Conservation (phyloP, 306 rosid species). For the Ammopiptanthus mongolicus region DNA sequence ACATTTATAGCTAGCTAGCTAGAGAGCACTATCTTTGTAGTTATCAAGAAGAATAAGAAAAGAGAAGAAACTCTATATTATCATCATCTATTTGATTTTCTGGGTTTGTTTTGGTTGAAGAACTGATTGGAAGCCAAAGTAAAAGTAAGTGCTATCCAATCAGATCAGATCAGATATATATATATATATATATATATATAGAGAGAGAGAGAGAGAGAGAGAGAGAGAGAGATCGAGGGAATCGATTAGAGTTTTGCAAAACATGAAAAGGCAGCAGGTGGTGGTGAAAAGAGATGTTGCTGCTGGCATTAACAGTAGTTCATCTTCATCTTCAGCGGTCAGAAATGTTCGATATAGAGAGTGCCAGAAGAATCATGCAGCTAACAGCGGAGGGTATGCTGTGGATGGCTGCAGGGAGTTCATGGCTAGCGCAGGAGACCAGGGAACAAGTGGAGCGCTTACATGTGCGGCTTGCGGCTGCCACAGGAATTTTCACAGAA, state of each 20-base stretch:
- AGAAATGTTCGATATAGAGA: conserved; percentile 52
- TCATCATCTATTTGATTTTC: background rate
- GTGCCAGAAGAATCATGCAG: conserved; percentile 95
- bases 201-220: no score
- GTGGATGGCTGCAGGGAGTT: conserved; percentile 90
- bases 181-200: no score
- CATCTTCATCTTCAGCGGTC: conserved; percentile 36
- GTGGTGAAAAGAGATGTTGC: conserved; percentile 50
- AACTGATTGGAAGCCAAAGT: background rate
- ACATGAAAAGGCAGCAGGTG: conserved; percentile 85
- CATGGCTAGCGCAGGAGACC: conserved; percentile 60
- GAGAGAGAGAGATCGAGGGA: background rate
- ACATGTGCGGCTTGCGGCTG: conserved; percentile 90
- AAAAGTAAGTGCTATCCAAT: background rate
- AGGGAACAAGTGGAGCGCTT: conserved; percentile 55
- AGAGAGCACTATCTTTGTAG: background rate
- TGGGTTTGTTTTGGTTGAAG: background rate
- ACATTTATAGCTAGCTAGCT: background rate
- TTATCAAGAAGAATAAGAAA: background rate
- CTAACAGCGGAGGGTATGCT: conserved; percentile 82
- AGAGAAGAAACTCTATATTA: background rate
- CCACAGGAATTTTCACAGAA: conserved; percentile 76
- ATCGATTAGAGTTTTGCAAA: conserved; percentile 2
- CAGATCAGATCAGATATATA: background rate
- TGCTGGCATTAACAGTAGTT: background rate